These are phyloP conservation scores for Solanum neorickii DNA, from an alignment of 257 asterid genomes.

Conservation along the genomic window DNA sequence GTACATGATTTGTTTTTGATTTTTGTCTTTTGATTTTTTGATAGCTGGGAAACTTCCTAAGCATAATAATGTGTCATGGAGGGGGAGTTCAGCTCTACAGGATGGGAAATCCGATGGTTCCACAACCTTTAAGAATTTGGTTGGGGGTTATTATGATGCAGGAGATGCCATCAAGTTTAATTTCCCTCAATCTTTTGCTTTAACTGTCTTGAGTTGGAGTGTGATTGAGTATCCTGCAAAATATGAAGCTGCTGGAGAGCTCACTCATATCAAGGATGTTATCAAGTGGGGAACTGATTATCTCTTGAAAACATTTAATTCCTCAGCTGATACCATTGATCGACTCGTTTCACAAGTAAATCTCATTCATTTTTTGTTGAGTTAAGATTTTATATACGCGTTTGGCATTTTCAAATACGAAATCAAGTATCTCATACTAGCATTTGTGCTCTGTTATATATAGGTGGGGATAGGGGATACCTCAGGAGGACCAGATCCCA, in stretches of 20 bases:
- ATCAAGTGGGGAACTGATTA: conserved; percentile 98
- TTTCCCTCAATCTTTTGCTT: conserved; percentile 79
- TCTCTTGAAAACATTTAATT: conserved; percentile 82
- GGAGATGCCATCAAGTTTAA: conserved; percentile 94
- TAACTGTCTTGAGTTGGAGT: conserved; percentile 97
- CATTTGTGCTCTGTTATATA: neutral
- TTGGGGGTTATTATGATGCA: conserved; percentile 93
- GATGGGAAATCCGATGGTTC: conserved; percentile 60
- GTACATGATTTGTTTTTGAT: neutral
- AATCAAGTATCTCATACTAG: neutral
- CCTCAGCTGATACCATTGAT: conserved; percentile 70
- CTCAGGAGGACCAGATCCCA: conserved; percentile 45
- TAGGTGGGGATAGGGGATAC: conserved; percentile 91
- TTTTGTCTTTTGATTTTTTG: neutral
- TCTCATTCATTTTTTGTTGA: neutral
- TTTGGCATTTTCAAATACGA: neutral
- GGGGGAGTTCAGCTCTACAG: conserved; percentile 73
- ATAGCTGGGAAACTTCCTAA: conserved; percentile 88
- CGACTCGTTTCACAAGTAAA: conserved; percentile 66
- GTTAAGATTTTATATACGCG: neutral
- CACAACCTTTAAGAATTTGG: conserved; percentile 45
- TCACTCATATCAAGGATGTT: conserved; percentile 64
- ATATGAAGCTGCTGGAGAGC: conserved; percentile 92
- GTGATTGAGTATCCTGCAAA: conserved; percentile 79
- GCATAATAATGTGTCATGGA: conserved; percentile 92